A percentile compares a stretch with the other conserved stretches of the same genome.
These are phyloP conservation scores for Aspergillus sp. DNA, from an alignment of 2,329 filamentous ascomycete species.

Conservation along the genomic window DNA sequence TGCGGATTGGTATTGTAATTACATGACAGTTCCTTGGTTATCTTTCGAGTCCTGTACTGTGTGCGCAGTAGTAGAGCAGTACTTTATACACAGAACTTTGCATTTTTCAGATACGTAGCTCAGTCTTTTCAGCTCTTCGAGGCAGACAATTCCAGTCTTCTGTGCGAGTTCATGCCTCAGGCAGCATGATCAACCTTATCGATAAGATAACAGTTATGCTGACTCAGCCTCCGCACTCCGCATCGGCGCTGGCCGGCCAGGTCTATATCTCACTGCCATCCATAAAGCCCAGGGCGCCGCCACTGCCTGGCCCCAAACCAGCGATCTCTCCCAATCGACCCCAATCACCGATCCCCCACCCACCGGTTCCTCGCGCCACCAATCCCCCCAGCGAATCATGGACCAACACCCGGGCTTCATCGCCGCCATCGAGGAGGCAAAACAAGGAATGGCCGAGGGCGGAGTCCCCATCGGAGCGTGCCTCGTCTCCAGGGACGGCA, in stretches of 20 bases:
- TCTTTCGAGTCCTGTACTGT: conserved; percentile 1
- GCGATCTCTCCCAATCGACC: background rate
- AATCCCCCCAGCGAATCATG: conserved; percentile 18
- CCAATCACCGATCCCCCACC: conserved; percentile 1
- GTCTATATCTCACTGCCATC: background rate
- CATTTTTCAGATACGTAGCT: no score
- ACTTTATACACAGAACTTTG: no score
- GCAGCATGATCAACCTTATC: conserved; percentile 13
- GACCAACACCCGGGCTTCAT: conserved; percentile 45
- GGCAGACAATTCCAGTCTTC: background rate
- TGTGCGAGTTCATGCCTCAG: conserved; percentile 5
- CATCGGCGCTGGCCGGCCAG: no score
- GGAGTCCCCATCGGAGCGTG: conserved; percentile 52
- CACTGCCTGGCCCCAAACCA: no score
- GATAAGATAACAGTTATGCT: no score
- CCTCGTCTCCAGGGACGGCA: conserved; percentile 60
- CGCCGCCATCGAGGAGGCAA: conserved; percentile 50
- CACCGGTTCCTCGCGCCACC: background rate
- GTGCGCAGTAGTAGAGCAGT: background rate
- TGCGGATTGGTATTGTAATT: conserved; percentile 8
- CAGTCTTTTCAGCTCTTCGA: no score
- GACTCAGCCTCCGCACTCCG: no score
- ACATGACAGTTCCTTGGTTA: background rate
- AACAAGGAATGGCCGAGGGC: conserved; percentile 46
- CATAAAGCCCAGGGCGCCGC: background rate